Evolutionary conservation across 768 basidiomycete genomes (phyloP), one percentile per base, ranked within the genome.

Genomic region (Agrocybe chaxingu): DNA sequence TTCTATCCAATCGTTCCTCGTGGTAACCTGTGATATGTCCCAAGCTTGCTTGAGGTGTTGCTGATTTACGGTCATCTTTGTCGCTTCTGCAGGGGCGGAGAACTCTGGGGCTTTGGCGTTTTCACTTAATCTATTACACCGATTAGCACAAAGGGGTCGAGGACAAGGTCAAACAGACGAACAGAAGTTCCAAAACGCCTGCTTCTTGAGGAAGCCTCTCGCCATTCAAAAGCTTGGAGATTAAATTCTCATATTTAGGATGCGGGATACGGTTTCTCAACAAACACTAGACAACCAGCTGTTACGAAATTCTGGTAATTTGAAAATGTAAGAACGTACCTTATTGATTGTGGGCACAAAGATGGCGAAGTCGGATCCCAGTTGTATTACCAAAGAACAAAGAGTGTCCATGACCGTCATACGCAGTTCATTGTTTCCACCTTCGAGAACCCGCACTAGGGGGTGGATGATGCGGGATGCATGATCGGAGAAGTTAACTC

Each of bases 321-420:
- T 3, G 13, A 19, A 16, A 47, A 32, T 29, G n/a, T 34, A 24
- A 24, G 53, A 4, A 36, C 42, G 18, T 47, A 90, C 95, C 79
- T 98, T 98, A 67, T 92, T 92, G 56, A 99, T 90, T 57, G 95
- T 95, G 0, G 97, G 94, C 33, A 98, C 90, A 60, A 98, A 99
- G 39, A 99, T 92, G 3, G 97, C 94, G 58, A 95, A 99, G 65
- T 98, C 96, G 0, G 95, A 86, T 1, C 95, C 95, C 46, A 99
- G 82, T 61, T 99, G 97, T 34, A 92, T 77, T 35, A 98, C 85
- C 36, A 98, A 75, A 0, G 94, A 89, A 64, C 92, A 97, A 1
- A 99, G 71, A 0, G 94, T 91, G 53, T 98, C 94, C 84, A 98
- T 87, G 7, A 95, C 90, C 1, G 89, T 82, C 67, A 80, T 80